Base-by-base conservation (phyloP, 306 rosid genomes). In the Cucurbita argyrosperma region DNA sequence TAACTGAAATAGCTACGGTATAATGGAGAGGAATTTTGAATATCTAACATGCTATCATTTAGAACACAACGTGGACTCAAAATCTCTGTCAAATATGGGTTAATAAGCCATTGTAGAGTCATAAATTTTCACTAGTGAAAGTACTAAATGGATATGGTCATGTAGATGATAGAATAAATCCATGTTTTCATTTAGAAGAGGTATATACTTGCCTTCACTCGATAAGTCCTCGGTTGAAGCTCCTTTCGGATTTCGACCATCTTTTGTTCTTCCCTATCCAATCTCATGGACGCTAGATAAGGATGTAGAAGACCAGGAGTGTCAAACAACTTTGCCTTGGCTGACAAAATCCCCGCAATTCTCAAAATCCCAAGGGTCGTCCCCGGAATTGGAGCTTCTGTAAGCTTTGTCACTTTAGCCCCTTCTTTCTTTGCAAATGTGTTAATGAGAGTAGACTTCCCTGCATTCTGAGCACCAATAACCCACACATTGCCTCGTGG, bases 401-500 rank as follows among this genome's bases (percentile, higher is more conserved):
- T 93, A 78, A 93, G 96, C 82, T 90, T 90, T 1, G 81, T 83
- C 76, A 87, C 89, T 75, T 84, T 89, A 40, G 89, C 96, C 49
- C 94, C 87, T 85, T 85, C 87, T 83, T 89, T 93, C 88, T 90
- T 93, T 6, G 96, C 88, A 16, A 87, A 47, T 8, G 88, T 84
- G 74, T 93, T 93, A 80, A 93, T 90, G 16, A 93, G 82, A 52
- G 98, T 93, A 82, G 98, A 93, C 83, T 93, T 90, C 78, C 98
- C 98, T 5, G 98, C 98, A 84, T 93, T 93, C 75, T 93, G 96
- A 79, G 98, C 89, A 23, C 98, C 96, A 75, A 93, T 86, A 11
- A 93, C 97, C 98, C 98, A 93, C 79, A 93, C 97, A 80, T 87
- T 90, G 59, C 97, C 98, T 7, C 98, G 96, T 69, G 98, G 98